Evolutionary conservation across 352 stramenopile genomes (phyloP).

Genomic region (Phytophthora foliorum): DNA sequence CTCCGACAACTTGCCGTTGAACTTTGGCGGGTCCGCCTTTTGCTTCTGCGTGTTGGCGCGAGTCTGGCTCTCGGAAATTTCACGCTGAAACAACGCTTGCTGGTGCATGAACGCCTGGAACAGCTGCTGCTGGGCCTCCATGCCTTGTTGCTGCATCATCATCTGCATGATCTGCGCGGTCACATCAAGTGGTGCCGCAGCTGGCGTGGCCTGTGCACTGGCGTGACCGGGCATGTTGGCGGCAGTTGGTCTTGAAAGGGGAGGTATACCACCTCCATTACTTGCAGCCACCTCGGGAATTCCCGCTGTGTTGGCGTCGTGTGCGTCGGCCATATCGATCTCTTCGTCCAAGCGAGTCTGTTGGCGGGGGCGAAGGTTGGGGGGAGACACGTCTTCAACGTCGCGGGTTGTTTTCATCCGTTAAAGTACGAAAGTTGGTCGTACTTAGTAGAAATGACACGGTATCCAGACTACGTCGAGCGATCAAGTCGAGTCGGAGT

Average conservation of each 20-base stretch:
- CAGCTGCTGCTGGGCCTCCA: conserved; percentile 12
- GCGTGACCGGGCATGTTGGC: too few species aligned
- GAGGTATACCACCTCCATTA: too few species aligned
- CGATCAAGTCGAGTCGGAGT: too few species aligned
- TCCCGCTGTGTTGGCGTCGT: not conserved
- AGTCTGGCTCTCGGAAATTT: not conserved
- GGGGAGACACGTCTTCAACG: not conserved
- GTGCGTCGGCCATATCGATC: not conserved
- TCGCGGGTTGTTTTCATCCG: not conserved
- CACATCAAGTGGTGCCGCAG: too few species aligned
- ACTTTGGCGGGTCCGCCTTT: not conserved
- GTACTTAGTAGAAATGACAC: not conserved
- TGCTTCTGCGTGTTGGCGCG: not conserved
- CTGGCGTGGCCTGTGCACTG: too few species aligned
- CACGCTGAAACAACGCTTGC: not conserved
- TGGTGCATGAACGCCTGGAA: not conserved
- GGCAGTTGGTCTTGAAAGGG: not conserved
- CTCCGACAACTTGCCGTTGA: not conserved
- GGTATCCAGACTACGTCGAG: too few species aligned
- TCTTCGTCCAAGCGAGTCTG: not conserved
- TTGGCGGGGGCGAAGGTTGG: not conserved
- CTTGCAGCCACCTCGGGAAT: too few species aligned
- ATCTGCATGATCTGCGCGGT: conserved; percentile 14
- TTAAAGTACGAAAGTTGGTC: too few species aligned
- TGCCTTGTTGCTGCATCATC: conserved; percentile 13